A percentile compares a stretch with the other conserved stretches of the same genome.
Evolutionary conservation across 1,284 basidiomycete genomes (phyloP).

Genomic region (Coniferiporia weirii): DNA sequence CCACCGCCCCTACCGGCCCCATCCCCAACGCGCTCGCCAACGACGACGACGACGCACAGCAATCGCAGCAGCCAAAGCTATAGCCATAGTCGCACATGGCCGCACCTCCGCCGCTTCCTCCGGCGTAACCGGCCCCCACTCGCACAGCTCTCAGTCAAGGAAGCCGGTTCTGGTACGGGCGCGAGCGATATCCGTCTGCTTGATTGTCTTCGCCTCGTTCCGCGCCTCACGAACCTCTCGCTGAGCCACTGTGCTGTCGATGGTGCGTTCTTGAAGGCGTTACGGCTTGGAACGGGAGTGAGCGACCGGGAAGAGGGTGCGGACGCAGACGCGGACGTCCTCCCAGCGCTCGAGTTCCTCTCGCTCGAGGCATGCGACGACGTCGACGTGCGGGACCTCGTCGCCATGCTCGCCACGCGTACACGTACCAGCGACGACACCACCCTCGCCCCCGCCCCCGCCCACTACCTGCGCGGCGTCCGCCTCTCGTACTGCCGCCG

Average conservation of each 20-base stretch:
- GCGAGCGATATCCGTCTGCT: conserved; percentile 16
- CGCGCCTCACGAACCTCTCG: conserved; percentile 17
- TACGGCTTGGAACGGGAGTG: conserved; percentile 6
- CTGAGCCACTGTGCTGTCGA: conserved; percentile 19
- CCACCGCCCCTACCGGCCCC: conserved; percentile 12
- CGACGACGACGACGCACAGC: too few relatives aligned
- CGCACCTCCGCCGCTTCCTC: conserved; percentile 17
- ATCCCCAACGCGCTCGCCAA: too few relatives aligned
- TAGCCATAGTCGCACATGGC: conserved; percentile 8
- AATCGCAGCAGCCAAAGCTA: background rate
- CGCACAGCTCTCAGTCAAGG: conserved; percentile 18
- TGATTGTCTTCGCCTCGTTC: conserved; percentile 15
- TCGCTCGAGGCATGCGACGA: conserved; percentile 19
- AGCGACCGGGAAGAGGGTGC: background rate
- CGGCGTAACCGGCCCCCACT: conserved; percentile 11
- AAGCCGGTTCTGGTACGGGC: conserved; percentile 9
- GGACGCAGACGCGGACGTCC: too few relatives aligned
- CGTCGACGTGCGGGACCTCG: conserved; percentile 15
- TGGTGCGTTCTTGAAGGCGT: conserved; percentile 11
- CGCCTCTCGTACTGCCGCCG: conserved; percentile 15
- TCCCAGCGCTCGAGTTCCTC: conserved; percentile 17
- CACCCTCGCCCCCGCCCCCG: background rate
- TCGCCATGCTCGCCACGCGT: conserved; percentile 12
- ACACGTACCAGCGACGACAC: background rate
- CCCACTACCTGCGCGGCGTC: conserved; percentile 12